phyloP scores from a whole-genome alignment of 1,284 basidiomycete species.

The Moniliella sp. region DNA sequence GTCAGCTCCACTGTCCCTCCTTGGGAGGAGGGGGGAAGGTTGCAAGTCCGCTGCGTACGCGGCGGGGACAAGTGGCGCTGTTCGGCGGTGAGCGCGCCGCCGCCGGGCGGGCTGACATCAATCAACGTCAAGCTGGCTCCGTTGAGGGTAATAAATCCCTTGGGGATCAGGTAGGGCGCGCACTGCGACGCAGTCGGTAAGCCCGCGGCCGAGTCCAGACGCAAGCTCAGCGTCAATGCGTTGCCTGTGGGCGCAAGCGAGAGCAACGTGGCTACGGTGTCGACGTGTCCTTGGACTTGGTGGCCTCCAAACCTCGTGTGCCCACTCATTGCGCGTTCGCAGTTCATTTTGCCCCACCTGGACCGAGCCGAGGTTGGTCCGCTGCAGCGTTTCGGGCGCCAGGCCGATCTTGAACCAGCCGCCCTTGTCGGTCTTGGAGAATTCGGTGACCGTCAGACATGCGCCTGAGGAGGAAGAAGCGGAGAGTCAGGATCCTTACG shows the following conservation, averaged over 20 bases:
- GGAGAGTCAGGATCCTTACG: no score
- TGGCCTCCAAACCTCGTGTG: conserved; percentile 86
- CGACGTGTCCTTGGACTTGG: conserved; percentile 56
- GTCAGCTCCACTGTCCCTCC: conserved; percentile 20
- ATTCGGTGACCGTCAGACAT: conserved; percentile 72
- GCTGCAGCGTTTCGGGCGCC: conserved; percentile 75
- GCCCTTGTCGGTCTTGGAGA: conserved; percentile 35
- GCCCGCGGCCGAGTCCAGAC: conserved; percentile 32
- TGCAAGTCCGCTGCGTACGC: no score
- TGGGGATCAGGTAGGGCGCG: conserved; percentile 69
- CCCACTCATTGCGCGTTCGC: conserved; percentile 77
- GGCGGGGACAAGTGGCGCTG: no score
- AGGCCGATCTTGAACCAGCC: conserved; percentile 70
- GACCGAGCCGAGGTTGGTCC: conserved; percentile 63
- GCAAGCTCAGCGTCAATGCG: conserved; percentile 59
- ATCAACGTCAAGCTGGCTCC: conserved; percentile 83
- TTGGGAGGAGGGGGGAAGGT: no score
- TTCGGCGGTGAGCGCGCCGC: conserved; percentile 11
- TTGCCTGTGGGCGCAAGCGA: conserved; percentile 56
- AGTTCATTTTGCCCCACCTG: conserved; percentile 59
- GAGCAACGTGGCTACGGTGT: conserved; percentile 46
- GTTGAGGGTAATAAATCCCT: conserved; percentile 86
- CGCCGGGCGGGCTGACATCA: conserved; percentile 38
- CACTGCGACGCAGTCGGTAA: conserved; percentile 48
- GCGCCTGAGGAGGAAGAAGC: no score